These are phyloP conservation scores for Lactifluus volemus DNA, from an alignment of 768 basidiomycete species.

Conservation along the genomic window DNA sequence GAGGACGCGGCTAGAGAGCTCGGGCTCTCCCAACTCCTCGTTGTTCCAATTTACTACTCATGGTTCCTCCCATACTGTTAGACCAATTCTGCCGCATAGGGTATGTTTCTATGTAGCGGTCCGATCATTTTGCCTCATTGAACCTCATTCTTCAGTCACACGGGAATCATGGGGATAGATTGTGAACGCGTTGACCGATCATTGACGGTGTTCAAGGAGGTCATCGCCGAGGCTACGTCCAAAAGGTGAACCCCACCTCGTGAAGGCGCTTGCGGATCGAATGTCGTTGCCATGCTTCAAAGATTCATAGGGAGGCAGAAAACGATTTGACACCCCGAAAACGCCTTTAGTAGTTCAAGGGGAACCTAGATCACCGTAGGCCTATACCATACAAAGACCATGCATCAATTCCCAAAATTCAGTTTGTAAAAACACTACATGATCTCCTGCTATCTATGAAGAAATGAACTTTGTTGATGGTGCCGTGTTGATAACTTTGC, in stretches of 20 bases:
- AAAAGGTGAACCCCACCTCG: not conserved
- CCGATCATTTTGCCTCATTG: not conserved
- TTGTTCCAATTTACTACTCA: constrained; percentile 31
- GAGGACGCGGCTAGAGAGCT: constrained; percentile 56
- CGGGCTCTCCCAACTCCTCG: constrained; percentile 68
- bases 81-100: constrained; percentile 92
- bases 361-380: not conserved
- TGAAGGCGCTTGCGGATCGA: not conserved
- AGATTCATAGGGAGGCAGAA: not conserved
- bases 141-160: constrained; percentile 45
- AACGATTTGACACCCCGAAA: not conserved
- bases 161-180: constrained; percentile 82
- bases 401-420: not conserved
- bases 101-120: constrained; percentile 23
- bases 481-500: too few species aligned
- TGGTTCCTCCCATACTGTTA: constrained; percentile 26
- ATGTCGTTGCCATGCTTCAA: not conserved
- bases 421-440: not conserved
- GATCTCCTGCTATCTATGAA: too few species aligned
- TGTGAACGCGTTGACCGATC: constrained; percentile 57
- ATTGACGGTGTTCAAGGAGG: constrained; percentile 53
- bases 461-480: too few species aligned
- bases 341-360: not conserved
- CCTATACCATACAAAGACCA: not conserved
- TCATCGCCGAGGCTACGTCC: constrained; percentile 32